phyloP scores from a whole-genome alignment of 129 eudicot genomes.

The Daucus carota region DH1_v3.0 NC_030383.2:14546501-14547000 shows the following conservation, averaged over 20 bases:
- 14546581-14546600: too few species aligned
- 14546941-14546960: constrained; percentile 86
- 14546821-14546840: neutral
- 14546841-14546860: neutral
- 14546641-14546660: neutral
- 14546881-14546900: constrained; percentile 31
- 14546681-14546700: neutral
- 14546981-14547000: constrained; percentile 83
- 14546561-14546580: too few species aligned
- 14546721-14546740: neutral
- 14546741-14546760: neutral
- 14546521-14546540: too few species aligned
- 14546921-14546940: constrained; percentile 77
- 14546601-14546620: too few species aligned
- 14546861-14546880: neutral
- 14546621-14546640: too few species aligned
- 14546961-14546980: constrained; percentile 82
- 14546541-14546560: too few species aligned
- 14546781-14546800: neutral
- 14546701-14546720: neutral
- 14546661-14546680: neutral
- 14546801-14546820: neutral
- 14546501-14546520: too few species aligned
- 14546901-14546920: constrained; percentile 81
- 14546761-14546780: too few species aligned